A percentile compares a stretch with the other conserved stretches of the same genome.
These are phyloP conservation scores for Monosporascus ibericus DNA, from an alignment of 2,329 filamentous ascomycete species.

Conservation along the genomic window DNA sequence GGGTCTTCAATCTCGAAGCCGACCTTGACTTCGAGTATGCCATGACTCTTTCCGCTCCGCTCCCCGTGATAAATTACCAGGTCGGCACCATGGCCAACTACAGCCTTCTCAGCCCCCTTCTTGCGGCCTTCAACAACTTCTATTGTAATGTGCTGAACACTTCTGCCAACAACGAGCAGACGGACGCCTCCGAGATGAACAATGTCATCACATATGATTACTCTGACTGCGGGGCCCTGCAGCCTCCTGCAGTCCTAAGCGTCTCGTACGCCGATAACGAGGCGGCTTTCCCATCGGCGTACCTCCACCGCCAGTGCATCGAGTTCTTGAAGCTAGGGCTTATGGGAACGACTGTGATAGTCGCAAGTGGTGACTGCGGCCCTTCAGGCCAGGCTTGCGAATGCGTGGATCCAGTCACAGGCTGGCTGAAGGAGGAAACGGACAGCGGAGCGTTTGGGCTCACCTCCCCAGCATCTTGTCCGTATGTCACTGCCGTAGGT, in stretches of 20 bases:
- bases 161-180: no score
- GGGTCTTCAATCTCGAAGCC: no score
- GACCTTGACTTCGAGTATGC: no score
- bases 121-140: no score
- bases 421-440: conserved; percentile 30
- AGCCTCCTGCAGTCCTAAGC: conserved; percentile 14
- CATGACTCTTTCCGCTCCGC: no score
- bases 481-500: conserved; percentile 45
- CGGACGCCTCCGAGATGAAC: no score
- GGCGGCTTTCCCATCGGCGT: conserved; percentile 43
- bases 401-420: conserved; percentile 16
- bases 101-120: no score
- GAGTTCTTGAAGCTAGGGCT: conserved; percentile 48
- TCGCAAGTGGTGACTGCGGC: conserved; percentile 42
- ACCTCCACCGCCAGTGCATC: conserved; percentile 45
- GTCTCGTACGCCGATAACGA: conserved; percentile 53
- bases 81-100: no score
- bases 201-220: no score
- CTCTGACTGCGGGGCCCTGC: no score
- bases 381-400: conserved; percentile 1
- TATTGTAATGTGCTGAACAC: no score
- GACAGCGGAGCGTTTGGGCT: conserved; percentile 38
- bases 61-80: no score
- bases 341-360: conserved; percentile 41
- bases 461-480: conserved; percentile 40